Evolutionary conservation across 768 basidiomycete genomes (phyloP), one percentile per base, ranked within the genome.

Genomic region (Hygrophorus pudorinus): DNA sequence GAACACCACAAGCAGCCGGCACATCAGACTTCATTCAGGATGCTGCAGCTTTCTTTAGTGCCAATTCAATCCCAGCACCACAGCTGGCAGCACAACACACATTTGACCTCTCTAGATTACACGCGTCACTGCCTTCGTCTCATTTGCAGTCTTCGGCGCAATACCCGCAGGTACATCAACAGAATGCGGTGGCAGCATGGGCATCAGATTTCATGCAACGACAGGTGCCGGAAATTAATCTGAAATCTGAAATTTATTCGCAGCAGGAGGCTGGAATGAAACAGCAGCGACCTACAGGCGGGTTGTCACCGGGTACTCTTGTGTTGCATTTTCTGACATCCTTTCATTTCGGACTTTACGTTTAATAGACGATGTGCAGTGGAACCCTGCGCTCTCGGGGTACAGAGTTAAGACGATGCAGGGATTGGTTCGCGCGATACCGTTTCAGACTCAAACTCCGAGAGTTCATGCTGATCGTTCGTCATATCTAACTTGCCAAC

Each of bases 1-100:
- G 80, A 41, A 72, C 80, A n/a, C n/a, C n/a, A 8, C 74, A 75
- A 40, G 63, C 66, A 39, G 42, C 59, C 20, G 60, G 63, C 31
- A 49, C 65, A 29, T 59, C 63, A 24, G 66, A 65, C 32, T 59
- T 73, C 42, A 73, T 74, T 48, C 73, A 79, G 58, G 85, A 87
- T 54, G 84, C 80, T 4, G 69, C 79, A 12, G 74, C 66, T 33
- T 89, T 90, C 67, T 86, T 88, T 58, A 65, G 71, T 44, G 28
- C 59, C 53, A 50, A 60, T 47, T n/a, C 54, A 47, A 45, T 60
- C 45, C 45, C 59, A 36, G 52, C 59, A 16, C 54, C 66, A 5
- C 67, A 68, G 27, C 51, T 68, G 27, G 37, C 65, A n/a, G 63
- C 64, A 17, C 50, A 65, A 18, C 13, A 34, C 14, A 50, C 73